phyloP scores from a whole-genome alignment of 225 moss, liverwort and hornwort genomes.

The Antitrichia curtipendula region DNA sequence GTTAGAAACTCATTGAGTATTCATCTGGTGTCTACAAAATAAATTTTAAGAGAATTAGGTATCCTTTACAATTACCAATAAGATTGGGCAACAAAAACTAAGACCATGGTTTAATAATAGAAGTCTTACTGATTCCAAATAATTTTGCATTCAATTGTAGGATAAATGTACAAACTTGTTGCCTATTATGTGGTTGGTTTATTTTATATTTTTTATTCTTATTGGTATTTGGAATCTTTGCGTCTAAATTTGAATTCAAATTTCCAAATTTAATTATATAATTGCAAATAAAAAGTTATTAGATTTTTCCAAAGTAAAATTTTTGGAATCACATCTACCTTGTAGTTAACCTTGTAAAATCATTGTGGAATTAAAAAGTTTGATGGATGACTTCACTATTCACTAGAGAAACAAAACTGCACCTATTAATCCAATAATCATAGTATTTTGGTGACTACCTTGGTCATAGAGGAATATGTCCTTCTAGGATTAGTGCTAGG shows the following conservation, averaged over 20 bases:
- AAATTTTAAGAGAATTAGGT: fast-evolving
- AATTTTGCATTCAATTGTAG: neutral
- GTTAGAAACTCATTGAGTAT: neutral
- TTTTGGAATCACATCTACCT: neutral
- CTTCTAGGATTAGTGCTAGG: neutral
- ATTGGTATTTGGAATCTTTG: too few species aligned
- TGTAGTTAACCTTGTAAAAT: neutral
- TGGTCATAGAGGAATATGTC: fast-evolving
- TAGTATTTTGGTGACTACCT: too few species aligned
- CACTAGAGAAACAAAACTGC: neutral
- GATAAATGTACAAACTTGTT: neutral
- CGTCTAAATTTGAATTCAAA: too few species aligned
- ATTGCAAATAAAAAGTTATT: neutral
- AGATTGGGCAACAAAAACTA: fast-evolving
- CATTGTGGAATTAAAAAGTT: neutral
- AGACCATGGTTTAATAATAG: neutral
- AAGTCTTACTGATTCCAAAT: neutral
- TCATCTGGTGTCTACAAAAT: neutral
- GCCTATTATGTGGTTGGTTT: neutral
- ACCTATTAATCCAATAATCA: neutral
- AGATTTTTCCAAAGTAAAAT: fast-evolving
- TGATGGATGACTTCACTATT: neutral
- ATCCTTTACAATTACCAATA: neutral
- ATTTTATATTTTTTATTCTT: neutral
- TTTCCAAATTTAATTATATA: too few species aligned